phyloP scores from a whole-genome alignment of 2,329 filamentous ascomycete genomes.

The Alternaria hordeiaustralica region DNA sequence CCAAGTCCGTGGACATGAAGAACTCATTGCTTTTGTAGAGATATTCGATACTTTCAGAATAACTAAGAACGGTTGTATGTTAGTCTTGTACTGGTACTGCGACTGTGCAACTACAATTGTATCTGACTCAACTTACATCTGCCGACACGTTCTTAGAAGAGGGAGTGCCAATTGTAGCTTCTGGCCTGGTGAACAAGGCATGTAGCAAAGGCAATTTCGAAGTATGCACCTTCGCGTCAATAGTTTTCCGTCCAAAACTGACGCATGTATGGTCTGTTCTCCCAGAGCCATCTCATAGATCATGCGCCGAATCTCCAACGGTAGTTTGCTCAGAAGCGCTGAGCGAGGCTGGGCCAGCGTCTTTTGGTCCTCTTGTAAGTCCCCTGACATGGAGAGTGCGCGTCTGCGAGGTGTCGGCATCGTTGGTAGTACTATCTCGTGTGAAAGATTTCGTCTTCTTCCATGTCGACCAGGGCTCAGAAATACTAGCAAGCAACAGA shows the following conservation, averaged over 20 bases:
- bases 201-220: background rate
- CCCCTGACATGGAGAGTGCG: slow-evolving; percentile 15
- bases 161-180: slow-evolving; percentile 12
- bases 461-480: slow-evolving; percentile 3
- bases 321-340: slow-evolving; percentile 24
- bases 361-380: slow-evolving; percentile 13
- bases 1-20: slow-evolving; percentile 18
- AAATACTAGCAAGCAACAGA: slow-evolving; percentile 20
- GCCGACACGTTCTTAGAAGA: slow-evolving; percentile 26
- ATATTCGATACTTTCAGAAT: slow-evolving; percentile 31
- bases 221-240: slow-evolving; percentile 9
- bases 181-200: background rate
- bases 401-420: slow-evolving; percentile 24
- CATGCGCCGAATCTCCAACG: slow-evolving; percentile 29
- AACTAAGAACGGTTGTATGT: slow-evolving; percentile 12
- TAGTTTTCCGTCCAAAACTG: slow-evolving; percentile 12
- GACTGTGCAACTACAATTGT: background rate
- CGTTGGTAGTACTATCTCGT: slow-evolving; percentile 9
- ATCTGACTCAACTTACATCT: slow-evolving; percentile 22
- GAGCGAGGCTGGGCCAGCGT: slow-evolving; percentile 24
- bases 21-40: slow-evolving; percentile 29
- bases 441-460: background rate
- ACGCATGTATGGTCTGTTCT: slow-evolving; percentile 17
- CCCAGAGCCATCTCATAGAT: slow-evolving; percentile 24
- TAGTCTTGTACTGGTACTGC: background rate